A percentile compares a stretch with the other conserved stretches of the same genome.
These are phyloP conservation scores for Aquilaria malaccensis DNA, from an alignment of 345 rosid species.

Conservation along the genomic window DNA sequence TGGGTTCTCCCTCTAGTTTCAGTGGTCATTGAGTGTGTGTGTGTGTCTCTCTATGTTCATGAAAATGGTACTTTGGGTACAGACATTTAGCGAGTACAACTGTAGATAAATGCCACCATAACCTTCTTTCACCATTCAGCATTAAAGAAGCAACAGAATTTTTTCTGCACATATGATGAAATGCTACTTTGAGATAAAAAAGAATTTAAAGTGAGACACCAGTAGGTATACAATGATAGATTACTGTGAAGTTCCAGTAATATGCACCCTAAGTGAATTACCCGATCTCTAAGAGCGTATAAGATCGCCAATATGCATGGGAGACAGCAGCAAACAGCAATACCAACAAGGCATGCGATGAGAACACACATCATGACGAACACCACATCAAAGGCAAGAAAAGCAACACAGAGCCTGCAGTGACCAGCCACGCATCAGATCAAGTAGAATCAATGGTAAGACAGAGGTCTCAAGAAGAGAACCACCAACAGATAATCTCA, in stretches of 20 bases:
- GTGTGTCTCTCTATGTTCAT: too few relatives aligned
- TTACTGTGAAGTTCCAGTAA: background rate
- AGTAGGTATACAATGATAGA: background rate
- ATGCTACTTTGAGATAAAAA: background rate
- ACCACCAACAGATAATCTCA: background rate
- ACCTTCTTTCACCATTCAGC: too few relatives aligned
- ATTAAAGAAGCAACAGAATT: too few relatives aligned
- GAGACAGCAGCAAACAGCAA: constrained; percentile 92
- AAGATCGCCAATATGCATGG: constrained; percentile 90
- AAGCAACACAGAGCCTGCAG: constrained; percentile 79
- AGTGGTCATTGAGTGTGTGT: too few relatives aligned
- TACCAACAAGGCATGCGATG: constrained; percentile 68
- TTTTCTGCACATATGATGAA: too few relatives aligned
- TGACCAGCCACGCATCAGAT: constrained; percentile 8
- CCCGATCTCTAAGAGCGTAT: constrained; percentile 77
- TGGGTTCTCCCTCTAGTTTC: too few relatives aligned
- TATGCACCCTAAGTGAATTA: constrained; percentile 15
- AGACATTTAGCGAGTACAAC: too few relatives aligned
- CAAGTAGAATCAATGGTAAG: constrained; percentile 1
- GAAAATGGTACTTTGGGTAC: too few relatives aligned
- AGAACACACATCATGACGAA: constrained; percentile 70
- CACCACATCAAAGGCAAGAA: constrained; percentile 78
- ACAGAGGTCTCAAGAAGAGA: background rate
- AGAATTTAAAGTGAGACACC: background rate
- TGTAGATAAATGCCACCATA: too few relatives aligned